Evolutionary conservation across 805 yeast genomes (phyloP).

Genomic region (Zygotorulaspora florentina): DNA sequence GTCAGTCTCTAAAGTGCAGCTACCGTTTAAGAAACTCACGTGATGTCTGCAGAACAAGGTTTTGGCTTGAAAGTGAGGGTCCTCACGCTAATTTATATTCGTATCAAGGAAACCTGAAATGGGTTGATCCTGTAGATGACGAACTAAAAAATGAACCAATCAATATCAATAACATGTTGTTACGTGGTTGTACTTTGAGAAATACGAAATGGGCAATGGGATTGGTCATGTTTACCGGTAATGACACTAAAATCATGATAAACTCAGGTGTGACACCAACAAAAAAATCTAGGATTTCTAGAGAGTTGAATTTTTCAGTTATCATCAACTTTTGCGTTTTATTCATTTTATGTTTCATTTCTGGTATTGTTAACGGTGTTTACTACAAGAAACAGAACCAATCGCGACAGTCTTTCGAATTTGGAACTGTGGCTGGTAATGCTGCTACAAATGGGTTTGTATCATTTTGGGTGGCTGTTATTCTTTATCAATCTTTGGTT

Average conservation of each 20-base stretch:
- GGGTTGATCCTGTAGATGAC: conserved; percentile 36
- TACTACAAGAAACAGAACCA: conserved; percentile 45
- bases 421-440: conserved; percentile 61
- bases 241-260: conserved; percentile 75
- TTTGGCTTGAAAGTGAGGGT: conserved; percentile 77
- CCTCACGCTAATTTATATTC: conserved; percentile 76
- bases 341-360: conserved; percentile 61
- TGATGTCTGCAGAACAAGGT: conserved; percentile 49
- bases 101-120: conserved; percentile 67
- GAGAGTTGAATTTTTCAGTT: conserved; percentile 69
- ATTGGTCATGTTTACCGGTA: conserved; percentile 70
- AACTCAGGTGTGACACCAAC: conserved; percentile 79
- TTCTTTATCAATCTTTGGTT: conserved; percentile 72
- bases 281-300: conserved; percentile 66
- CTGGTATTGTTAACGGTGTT: conserved; percentile 69
- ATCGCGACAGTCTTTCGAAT: conserved; percentile 65
- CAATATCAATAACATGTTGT: conserved; percentile 60
- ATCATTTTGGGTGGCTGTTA: conserved; percentile 69
- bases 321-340: conserved; percentile 59
- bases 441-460: conserved; percentile 67
- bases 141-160: conserved; percentile 52
- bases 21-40: conserved; percentile 45
- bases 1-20: conserved; percentile 65
- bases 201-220: conserved; percentile 84
- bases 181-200: conserved; percentile 74